Conservation (phyloP, 805 yeast species). For the Cyberlindnera xishuangbannaensis region DNA sequence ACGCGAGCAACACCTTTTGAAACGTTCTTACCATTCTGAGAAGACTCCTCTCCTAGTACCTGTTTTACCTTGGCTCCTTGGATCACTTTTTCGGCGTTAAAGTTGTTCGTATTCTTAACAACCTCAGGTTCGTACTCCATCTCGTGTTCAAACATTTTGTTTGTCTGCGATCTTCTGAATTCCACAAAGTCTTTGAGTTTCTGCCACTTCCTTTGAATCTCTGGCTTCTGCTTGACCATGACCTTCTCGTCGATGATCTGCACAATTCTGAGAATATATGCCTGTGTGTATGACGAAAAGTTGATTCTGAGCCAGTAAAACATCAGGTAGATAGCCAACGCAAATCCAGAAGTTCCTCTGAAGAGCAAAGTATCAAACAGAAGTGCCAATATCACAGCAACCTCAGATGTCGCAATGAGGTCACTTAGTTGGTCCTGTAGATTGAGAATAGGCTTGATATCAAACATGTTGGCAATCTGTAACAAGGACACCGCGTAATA, state of each 20-base stretch:
- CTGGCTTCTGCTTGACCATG: slow-evolving; percentile 27
- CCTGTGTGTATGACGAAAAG: slow-evolving; percentile 38
- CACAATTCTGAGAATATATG: slow-evolving; percentile 27
- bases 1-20: too few relatives aligned
- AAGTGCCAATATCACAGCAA: slow-evolving; percentile 47
- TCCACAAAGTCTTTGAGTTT: slow-evolving; percentile 35
- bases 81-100: slow-evolving; percentile 5
- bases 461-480: slow-evolving; percentile 42
- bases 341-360: slow-evolving; percentile 62
- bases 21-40: neutral
- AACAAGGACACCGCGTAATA: slow-evolving; percentile 49
- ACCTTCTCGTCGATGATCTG: slow-evolving; percentile 27
- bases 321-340: slow-evolving; percentile 47
- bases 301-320: slow-evolving; percentile 71
- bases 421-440: slow-evolving; percentile 35
- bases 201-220: slow-evolving; percentile 31
- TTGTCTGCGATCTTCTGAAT: slow-evolving; percentile 33
- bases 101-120: slow-evolving; percentile 1
- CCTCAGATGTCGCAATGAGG: slow-evolving; percentile 55
- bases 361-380: slow-evolving; percentile 56
- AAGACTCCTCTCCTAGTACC: slow-evolving; percentile 5
- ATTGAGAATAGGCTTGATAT: slow-evolving; percentile 36
- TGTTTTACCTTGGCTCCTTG: slow-evolving; percentile 4
- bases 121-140: slow-evolving; percentile 11
- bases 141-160: slow-evolving; percentile 16